Evolutionary conservation across 805 yeast genomes (phyloP).

Genomic region (Cyberlindnera mycetangii): DNA sequence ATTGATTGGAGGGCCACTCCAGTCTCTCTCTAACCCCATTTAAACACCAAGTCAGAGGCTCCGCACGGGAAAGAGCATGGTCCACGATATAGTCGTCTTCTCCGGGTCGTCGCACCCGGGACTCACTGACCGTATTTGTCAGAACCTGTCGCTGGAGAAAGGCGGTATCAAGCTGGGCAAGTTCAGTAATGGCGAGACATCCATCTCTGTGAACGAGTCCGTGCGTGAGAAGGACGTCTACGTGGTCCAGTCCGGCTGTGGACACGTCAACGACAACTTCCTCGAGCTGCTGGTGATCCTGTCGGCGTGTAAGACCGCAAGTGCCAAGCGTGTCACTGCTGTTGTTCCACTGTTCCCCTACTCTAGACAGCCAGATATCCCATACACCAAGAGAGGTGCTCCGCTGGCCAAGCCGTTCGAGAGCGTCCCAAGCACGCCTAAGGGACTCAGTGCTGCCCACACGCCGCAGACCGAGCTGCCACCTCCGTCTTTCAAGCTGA

Average conservation of each 20-base stretch:
- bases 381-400: conserved; percentile 75
- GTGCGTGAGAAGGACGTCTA: conserved; percentile 96
- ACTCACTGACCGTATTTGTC: conserved; percentile 72
- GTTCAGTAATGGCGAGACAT: conserved; percentile 90
- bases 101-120: conserved; percentile 90
- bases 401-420: conserved; percentile 48
- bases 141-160: conserved; percentile 67
- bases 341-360: conserved; percentile 96
- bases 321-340: conserved; percentile 92
- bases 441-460: conserved; percentile 18
- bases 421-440: conserved; percentile 51
- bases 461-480: conserved; percentile 6
- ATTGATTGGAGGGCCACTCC: no score
- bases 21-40: no score
- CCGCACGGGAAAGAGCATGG: conserved; percentile 19
- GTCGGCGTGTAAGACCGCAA: conserved; percentile 95
- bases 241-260: conserved; percentile 89
- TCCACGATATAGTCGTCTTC: conserved; percentile 84
- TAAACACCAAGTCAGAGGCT: not conserved
- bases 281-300: conserved; percentile 92
- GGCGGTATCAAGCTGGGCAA: conserved; percentile 65
- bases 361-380: conserved; percentile 93
- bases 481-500: conserved; percentile 12
- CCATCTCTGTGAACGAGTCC: conserved; percentile 79
- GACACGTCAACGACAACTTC: conserved; percentile 82